Evolutionary conservation across 306 rosid species (phyloP).

Genomic region (Begonia fuchsioides): DNA sequence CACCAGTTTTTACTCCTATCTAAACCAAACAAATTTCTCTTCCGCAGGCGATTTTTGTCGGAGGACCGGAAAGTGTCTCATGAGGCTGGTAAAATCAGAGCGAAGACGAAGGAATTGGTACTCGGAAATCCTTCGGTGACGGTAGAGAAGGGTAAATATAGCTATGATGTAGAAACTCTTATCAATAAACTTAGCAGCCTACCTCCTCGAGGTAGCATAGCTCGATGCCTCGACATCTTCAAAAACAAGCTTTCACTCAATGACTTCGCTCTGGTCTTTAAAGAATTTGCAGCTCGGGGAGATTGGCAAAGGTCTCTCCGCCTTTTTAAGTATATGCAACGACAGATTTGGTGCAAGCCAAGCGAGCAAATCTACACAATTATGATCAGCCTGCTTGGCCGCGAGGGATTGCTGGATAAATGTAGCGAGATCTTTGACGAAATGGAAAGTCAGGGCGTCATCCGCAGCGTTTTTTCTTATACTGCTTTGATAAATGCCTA

Average conservation of each 20-base stretch:
- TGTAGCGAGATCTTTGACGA: constrained; percentile 82
- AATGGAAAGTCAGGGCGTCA: constrained; percentile 75
- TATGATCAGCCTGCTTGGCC: constrained; percentile 70
- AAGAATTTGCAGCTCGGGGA: constrained; percentile 89
- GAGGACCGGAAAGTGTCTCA: constrained; percentile 12
- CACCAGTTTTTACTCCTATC: constrained; percentile 18
- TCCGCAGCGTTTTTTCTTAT: constrained; percentile 64
- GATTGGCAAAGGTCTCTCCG: constrained; percentile 90
- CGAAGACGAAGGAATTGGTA: constrained; percentile 47
- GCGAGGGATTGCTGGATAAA: constrained; percentile 77
- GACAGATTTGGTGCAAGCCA: constrained; percentile 97
- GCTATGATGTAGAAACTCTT: constrained; percentile 86
- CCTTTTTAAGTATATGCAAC: constrained; percentile 87
- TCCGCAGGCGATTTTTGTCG: constrained; percentile 12
- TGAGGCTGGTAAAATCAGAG: constrained; percentile 17
- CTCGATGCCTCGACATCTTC: constrained; percentile 80
- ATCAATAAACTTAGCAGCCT: constrained; percentile 74
- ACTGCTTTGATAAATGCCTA: constrained; percentile 88
- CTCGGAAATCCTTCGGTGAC: constrained; percentile 66
- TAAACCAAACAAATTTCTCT: constrained; percentile 5
- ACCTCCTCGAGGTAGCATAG: constrained; percentile 96
- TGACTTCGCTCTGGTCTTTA: constrained; percentile 81
- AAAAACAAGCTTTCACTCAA: constrained; percentile 82
- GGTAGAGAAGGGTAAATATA: constrained; percentile 79
- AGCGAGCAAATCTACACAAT: constrained; percentile 80